These are phyloP conservation scores for Mycogone perniciosa DNA, from an alignment of 2,329 filamentous ascomycete genomes.

Conservation along the genomic window DNA sequence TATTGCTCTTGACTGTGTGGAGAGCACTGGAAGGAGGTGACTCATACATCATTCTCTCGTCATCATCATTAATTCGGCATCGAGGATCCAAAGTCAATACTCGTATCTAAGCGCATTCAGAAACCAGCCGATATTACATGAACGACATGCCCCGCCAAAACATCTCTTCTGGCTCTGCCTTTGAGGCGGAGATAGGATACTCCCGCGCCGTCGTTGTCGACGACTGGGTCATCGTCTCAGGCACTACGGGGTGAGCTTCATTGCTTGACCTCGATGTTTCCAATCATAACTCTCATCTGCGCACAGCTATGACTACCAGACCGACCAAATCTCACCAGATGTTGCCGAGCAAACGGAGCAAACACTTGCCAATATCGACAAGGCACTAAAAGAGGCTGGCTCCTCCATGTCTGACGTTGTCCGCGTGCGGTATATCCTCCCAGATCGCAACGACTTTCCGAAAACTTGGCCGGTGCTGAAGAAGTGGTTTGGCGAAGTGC, in stretches of 20 bases:
- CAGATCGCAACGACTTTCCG: slow-evolving; percentile 40
- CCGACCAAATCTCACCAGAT: slow-evolving; percentile 37
- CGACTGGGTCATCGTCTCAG: slow-evolving; percentile 48
- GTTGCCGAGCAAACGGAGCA: slow-evolving; percentile 45
- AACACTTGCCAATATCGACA: slow-evolving; percentile 40
- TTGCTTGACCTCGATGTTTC: neutral
- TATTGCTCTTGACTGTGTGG: no score
- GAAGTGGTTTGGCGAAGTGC: slow-evolving; percentile 43
- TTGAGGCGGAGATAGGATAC: slow-evolving; percentile 49
- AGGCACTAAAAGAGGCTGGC: slow-evolving; percentile 39
- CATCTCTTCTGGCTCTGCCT: slow-evolving; percentile 45
- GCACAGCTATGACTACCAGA: slow-evolving; percentile 44
- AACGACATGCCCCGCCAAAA: slow-evolving; percentile 30
- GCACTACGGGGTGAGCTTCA: slow-evolving; percentile 44
- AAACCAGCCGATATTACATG: neutral
- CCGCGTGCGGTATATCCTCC: slow-evolving; percentile 46
- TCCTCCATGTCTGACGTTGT: slow-evolving; percentile 41
- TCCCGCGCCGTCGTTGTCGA: slow-evolving; percentile 47
- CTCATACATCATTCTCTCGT: no score
- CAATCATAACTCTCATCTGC: neutral
- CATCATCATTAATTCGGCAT: no score
- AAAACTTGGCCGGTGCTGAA: slow-evolving; percentile 44
- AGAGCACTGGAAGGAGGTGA: no score
- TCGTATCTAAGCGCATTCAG: neutral
- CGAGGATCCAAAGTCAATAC: no score